Base-by-base conservation (phyloP, 192 early-diverging fungal genomes). In the Backusella tarrabulga region DNA sequence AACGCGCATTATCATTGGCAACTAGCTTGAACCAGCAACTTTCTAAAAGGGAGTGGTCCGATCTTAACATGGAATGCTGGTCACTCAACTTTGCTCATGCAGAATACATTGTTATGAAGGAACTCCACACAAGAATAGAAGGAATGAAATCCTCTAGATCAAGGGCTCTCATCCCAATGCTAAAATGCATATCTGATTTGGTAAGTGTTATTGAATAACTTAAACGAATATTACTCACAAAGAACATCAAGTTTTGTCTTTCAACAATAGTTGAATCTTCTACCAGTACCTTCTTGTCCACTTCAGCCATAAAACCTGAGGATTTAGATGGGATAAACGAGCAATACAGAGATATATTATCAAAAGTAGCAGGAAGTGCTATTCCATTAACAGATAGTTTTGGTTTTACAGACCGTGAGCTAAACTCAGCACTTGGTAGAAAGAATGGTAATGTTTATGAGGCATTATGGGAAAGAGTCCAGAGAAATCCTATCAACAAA, bases 321-420 rank as follows among this genome's bases (percentile, higher is more conserved):
- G 86, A 88, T 15, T 76, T 52, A 4, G 68, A 52, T 34, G 50
- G 29, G 1, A 76, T 80, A 32, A 67, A 72, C 17, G 36, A 34
- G 0, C 23, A 44, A 12, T 80, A 75, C 40, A 73, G 78, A 29
- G 6, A 12, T 9, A 44, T 88, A 17, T 83, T 93, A 36, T 81
- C 81, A 23, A 81, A 84, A 1, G 68, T 96, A 1, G 83, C 91
- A 34, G 85, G 83, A 36, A 85, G 94, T 77, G 91, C 89, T 1
- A 87, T 96, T 32, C 85, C 88, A 0, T 84, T 95, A 40, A 89
- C 91, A 29, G 95, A 95, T 66, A 88, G 91, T 0, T 94, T 91
- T 85, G 91, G 86, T n/a, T 86, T 92, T 38, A 76, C 88, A 0
- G 95, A 95, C 69, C 83, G 87, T 26, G 77, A 83, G 19, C 84